phyloP scores from a whole-genome alignment of 345 rosid species.

The Combretum micranthum region DNA sequence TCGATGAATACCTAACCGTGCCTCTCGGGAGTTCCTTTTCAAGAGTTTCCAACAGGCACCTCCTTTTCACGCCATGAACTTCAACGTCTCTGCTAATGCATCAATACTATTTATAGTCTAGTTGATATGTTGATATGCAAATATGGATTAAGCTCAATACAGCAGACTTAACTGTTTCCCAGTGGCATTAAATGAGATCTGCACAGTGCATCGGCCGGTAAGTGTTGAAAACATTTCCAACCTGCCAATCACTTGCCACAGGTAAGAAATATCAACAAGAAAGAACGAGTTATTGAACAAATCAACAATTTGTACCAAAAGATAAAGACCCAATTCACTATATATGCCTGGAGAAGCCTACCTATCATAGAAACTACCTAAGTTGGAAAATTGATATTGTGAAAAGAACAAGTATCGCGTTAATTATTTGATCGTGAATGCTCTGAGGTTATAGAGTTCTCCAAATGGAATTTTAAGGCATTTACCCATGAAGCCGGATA shows the following conservation, averaged over 20 bases:
- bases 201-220: not conserved
- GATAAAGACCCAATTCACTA: not conserved
- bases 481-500: constrained; percentile 3
- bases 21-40: constrained; percentile 44
- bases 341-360: too few relatives aligned
- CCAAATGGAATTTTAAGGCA: not conserved
- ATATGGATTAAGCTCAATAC: not conserved
- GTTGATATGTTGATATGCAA: not conserved
- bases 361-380: too few relatives aligned
- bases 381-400: too few relatives aligned
- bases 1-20: constrained; percentile 59
- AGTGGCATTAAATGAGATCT: not conserved
- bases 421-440: too few relatives aligned
- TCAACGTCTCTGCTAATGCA: constrained; percentile 36
- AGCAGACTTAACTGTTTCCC: constrained; percentile 6
- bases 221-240: not conserved
- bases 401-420: too few relatives aligned
- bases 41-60: constrained; percentile 44
- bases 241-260: constrained; percentile 4
- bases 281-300: not conserved
- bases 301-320: too few relatives aligned
- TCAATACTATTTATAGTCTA: not conserved
- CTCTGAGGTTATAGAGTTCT: not conserved
- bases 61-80: constrained; percentile 48
- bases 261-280: not conserved